Evolutionary conservation across 2,329 filamentous ascomycete genomes (phyloP).

Genomic region (Colletotrichum kahawae): DNA sequence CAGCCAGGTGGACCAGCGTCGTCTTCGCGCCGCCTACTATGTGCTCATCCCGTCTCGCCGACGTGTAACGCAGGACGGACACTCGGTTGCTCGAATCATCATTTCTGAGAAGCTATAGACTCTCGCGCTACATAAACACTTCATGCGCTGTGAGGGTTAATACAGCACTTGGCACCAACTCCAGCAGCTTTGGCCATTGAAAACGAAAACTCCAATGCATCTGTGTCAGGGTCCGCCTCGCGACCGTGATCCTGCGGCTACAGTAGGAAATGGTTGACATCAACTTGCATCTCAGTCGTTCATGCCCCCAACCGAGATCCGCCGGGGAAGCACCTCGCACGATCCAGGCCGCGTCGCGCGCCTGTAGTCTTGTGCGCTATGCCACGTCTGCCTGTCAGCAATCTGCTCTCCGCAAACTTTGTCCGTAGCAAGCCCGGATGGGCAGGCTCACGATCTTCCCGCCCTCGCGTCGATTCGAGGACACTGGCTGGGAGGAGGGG

Average conservation of each 20-base stretch:
- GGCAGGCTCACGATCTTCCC: constrained; percentile 19
- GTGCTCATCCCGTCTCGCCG: neutral
- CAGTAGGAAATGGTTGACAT: constrained; percentile 2
- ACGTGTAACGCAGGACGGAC: neutral
- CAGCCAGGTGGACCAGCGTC: constrained; percentile 6
- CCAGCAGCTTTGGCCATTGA: neutral
- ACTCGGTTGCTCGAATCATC: neutral
- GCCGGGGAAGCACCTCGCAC: constrained; percentile 21
- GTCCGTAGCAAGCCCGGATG: constrained; percentile 15
- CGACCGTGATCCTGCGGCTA: neutral
- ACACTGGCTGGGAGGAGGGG: constrained; percentile 2
- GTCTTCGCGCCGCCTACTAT: neutral
- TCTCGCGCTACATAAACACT: neutral
- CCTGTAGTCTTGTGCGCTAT: constrained; percentile 17
- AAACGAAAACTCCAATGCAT: neutral
- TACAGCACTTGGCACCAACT: neutral
- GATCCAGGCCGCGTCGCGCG: constrained; percentile 18
- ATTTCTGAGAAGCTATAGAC: neutral
- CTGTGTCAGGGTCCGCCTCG: neutral
- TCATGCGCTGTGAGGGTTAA: neutral
- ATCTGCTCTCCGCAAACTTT: constrained; percentile 21
- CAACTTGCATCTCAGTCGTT: constrained; percentile 16
- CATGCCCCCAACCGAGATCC: constrained; percentile 19
- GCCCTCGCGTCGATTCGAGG: constrained; percentile 19
- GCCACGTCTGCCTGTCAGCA: constrained; percentile 16